phyloP scores from a whole-genome alignment of 1,284 basidiomycete species.

The Cystobasidium sp. region DNA sequence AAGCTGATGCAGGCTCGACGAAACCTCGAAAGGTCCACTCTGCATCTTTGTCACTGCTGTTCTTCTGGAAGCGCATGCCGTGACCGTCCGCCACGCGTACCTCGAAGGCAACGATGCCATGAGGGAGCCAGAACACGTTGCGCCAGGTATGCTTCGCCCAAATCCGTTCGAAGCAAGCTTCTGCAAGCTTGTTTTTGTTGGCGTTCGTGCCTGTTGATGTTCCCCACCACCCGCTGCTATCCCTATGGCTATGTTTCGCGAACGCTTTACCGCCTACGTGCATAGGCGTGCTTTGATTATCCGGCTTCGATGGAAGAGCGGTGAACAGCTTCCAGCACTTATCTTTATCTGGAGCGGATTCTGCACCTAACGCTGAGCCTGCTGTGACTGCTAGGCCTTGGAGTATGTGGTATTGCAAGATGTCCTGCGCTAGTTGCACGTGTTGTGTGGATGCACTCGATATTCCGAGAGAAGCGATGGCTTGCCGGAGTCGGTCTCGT shows the following conservation, averaged over 20 bases:
- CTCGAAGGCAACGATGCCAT: constrained; percentile 26
- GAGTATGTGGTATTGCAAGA: constrained; percentile 36
- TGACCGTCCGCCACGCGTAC: constrained; percentile 29
- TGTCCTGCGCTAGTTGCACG: constrained; percentile 25
- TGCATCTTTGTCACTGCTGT: not conserved
- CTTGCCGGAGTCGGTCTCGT: constrained; percentile 3
- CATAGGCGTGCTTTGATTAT: constrained; percentile 23
- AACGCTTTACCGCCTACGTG: constrained; percentile 37
- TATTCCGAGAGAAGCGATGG: not conserved
- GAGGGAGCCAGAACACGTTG: constrained; percentile 41
- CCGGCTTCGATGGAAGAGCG: constrained; percentile 9
- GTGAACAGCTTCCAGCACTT: constrained; percentile 22
- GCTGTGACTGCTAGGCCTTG: constrained; percentile 36
- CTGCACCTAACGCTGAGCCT: constrained; percentile 27
- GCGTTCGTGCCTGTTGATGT: constrained; percentile 24
- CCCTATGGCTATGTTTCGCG: constrained; percentile 40
- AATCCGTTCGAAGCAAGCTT: constrained; percentile 21
- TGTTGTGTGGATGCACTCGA: not conserved
- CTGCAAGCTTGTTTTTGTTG: constrained; percentile 27
- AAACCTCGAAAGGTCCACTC: constrained; percentile 41
- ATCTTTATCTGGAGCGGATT: not conserved
- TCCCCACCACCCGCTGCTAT: constrained; percentile 40
- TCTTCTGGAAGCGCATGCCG: constrained; percentile 41
- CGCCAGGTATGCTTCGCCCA: constrained; percentile 26
- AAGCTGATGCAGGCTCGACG: constrained; percentile 27